Base-by-base conservation (phyloP, 2,329 filamentous ascomycete species). In the Calonectria pseudoreteaudii region DNA sequence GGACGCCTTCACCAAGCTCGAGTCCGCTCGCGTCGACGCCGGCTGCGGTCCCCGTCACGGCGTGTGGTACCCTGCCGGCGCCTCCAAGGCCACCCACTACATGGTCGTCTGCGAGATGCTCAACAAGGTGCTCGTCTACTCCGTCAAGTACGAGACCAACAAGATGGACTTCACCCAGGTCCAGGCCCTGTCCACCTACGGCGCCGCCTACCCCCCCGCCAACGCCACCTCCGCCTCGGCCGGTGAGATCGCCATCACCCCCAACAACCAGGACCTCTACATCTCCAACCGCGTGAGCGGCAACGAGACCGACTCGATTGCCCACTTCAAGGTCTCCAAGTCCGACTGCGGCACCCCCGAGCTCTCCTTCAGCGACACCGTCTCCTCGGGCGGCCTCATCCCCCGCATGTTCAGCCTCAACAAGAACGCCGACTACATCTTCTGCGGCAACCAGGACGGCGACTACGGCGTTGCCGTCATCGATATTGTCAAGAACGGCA, bases 41-140 rank as follows among this genome's bases (percentile, higher is more conserved):
- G 87, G 86, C 71, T 86, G 85, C 49, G 88, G 88, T 0, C 89
- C 89, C 4, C 88, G 89, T 23, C 89, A 90, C 77, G 88, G 87
- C 64, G 84, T 84, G 76, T 90, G 89, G 82, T 86, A 86, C 80
- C 84, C 83, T 2, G 68, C 77, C n/a, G 82, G 81, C 10, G 78
- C 77, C 13, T 64, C 68, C 8, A 75, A 75, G 66, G 83, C 86
- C 20, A 86, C 85, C 3, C 87, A 88, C 83, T 90, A 88, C 84
- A 79, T 87, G 23, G 77, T 89, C 38, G 84, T 85, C 41, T 87
- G 86, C 79, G 88, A 90, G 83, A 79, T 87, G 18, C 82, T 81
- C 76, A 90, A 85, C 83, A 70, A 84, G 52, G 81, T 89, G 66
- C 79, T 86, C 74, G 84, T 88, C 67, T 89, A 85, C 81, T 72